Conservation (phyloP, 768 basidiomycete species). For the Saitozyma podzolica region DNA sequence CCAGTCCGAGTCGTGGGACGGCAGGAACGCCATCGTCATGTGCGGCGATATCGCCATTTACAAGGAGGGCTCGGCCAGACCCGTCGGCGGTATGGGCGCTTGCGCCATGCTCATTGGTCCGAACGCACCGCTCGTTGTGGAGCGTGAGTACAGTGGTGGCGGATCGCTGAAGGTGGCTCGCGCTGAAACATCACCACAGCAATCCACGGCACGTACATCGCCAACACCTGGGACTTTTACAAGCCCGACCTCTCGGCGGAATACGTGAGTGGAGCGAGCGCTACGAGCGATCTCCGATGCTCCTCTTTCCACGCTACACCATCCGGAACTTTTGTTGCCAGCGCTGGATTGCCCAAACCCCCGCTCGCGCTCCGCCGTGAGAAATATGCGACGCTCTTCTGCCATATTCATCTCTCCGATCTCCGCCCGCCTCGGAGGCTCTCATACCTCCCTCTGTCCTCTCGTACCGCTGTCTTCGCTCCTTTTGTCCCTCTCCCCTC, state of each 20-base stretch:
- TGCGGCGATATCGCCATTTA: slow-evolving; percentile 97
- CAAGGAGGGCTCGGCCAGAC: slow-evolving; percentile 90
- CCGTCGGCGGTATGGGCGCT: slow-evolving; percentile 95
- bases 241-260: slow-evolving; percentile 76
- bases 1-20: slow-evolving; percentile 94
- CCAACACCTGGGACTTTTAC: slow-evolving; percentile 98
- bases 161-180: neutral
- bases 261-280: slow-evolving; percentile 45
- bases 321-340: too few species aligned
- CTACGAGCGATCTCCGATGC: neutral
- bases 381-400: too few species aligned
- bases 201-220: slow-evolving; percentile 94
- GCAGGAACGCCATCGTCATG: slow-evolving; percentile 94
- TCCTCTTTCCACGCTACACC: neutral
- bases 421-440: too few species aligned
- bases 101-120: slow-evolving; percentile 94
- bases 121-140: slow-evolving; percentile 88
- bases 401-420: neutral
- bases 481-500: too few species aligned
- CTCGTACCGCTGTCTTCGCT: too few species aligned
- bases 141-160: slow-evolving; percentile 66
- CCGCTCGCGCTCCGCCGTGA: too few species aligned
- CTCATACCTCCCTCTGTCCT: too few species aligned
- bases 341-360: too few species aligned
- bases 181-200: slow-evolving; percentile 58